Evolutionary conservation across 1,284 basidiomycete species (phyloP).

Genomic region (Naganishia albida): DNA sequence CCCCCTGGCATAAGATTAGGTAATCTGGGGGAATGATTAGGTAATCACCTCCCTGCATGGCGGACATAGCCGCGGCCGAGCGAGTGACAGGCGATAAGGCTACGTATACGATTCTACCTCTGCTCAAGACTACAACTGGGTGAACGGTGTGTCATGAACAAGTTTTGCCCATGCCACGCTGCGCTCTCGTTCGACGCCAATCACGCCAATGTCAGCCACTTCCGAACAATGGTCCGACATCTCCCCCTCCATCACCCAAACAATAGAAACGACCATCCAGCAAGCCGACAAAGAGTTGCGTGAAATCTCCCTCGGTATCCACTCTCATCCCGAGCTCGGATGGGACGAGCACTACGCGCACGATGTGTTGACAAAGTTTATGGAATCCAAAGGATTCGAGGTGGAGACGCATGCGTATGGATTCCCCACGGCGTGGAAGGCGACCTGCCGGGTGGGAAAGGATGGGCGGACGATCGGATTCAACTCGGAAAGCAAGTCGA

Average conservation of each 20-base stretch:
- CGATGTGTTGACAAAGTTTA: conserved; percentile 61
- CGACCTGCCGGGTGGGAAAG: conserved; percentile 40
- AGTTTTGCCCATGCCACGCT: too few species aligned
- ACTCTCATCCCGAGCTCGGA: conserved; percentile 39
- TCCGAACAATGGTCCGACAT: conserved; percentile 5
- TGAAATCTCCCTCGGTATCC: conserved; percentile 38
- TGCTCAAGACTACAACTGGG: too few species aligned
- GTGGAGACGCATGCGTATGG: conserved; percentile 65
- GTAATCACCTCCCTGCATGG: too few species aligned
- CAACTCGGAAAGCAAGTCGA: conserved; percentile 41
- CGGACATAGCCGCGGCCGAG: too few species aligned
- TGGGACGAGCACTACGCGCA: conserved; percentile 57
- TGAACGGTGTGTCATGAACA: too few species aligned
- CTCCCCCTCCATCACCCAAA: conserved; percentile 1
- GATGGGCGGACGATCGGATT: conserved; percentile 43
- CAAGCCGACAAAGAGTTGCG: conserved; percentile 32
- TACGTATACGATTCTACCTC: too few species aligned
- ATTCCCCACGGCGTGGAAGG: conserved; percentile 55
- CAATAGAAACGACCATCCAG: conserved; percentile 17
- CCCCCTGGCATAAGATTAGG: too few species aligned
- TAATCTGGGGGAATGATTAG: too few species aligned
- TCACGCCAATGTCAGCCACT: not conserved
- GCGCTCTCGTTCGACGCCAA: too few species aligned
- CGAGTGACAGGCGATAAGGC: too few species aligned
- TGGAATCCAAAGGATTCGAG: conserved; percentile 61